These are phyloP conservation scores for Sugiyamaella floridensis DNA, from an alignment of 805 yeast genomes.

Conservation along the genomic window DNA sequence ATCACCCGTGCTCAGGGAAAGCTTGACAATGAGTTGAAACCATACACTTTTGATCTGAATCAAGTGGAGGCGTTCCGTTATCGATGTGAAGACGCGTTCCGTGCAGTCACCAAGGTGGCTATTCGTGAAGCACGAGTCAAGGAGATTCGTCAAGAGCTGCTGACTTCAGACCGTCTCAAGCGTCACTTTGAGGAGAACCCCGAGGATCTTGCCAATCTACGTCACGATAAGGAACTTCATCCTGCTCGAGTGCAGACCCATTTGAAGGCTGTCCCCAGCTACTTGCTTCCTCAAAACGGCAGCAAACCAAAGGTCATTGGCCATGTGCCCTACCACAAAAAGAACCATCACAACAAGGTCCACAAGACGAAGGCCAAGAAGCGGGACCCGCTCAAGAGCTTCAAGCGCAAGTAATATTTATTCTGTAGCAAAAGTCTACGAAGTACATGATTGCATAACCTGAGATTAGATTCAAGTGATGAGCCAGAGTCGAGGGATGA, in stretches of 20 bases:
- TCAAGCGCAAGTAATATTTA: constrained; percentile 23
- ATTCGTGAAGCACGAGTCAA: constrained; percentile 88
- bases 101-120: constrained; percentile 85
- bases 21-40: constrained; percentile 32
- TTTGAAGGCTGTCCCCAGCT: constrained; percentile 87
- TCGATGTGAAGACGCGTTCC: constrained; percentile 93
- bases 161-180: constrained; percentile 83
- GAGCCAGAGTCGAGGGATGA: too few relatives aligned
- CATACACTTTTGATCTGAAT: constrained; percentile 83
- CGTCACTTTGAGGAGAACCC: constrained; percentile 97
- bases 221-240: constrained; percentile 88
- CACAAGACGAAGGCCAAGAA: constrained; percentile 23
- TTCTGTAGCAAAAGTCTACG: not conserved
- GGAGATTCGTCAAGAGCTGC: constrained; percentile 79
- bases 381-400: constrained; percentile 57
- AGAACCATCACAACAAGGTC: constrained; percentile 19
- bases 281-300: constrained; percentile 65
- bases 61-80: constrained; percentile 95
- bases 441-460: not conserved
- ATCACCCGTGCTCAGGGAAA: constrained; percentile 71
- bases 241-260: constrained; percentile 77
- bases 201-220: constrained; percentile 76
- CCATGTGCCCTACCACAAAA: constrained; percentile 21
- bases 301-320: constrained; percentile 14
- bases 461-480: too few relatives aligned